Evolutionary conservation across 2,329 filamentous ascomycete genomes (phyloP), one percentile per base, ranked within the genome.

Genomic region (Talaromyces rugulosus): DNA sequence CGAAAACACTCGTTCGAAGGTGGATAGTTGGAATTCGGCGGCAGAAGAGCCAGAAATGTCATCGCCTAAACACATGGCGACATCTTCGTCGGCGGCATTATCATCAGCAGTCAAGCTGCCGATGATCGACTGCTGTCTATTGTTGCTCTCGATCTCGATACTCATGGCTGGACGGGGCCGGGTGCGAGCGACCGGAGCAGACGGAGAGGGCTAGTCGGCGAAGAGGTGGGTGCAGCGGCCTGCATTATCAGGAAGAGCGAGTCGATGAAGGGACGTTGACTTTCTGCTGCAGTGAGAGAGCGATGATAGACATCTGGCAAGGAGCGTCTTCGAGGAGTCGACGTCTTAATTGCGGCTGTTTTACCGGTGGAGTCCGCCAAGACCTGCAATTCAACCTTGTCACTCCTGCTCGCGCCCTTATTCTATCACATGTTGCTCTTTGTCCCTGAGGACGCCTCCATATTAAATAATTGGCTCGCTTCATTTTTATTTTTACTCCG

Each of bases 1-100:
- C 56, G 82, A 83, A 65, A 86, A 71, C 65, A 86, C 73, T 66
- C 79, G 73, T 71, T 87, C 84, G 69, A 87, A 84, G 23, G 71
- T 74, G 16, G 79, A 81, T 27, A 80, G 72, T 56, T 65, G 65
- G 28, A 52, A 52, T 42, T 56, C 61, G 31, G 57, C 55, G n/a
- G 57, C 50, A 42, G 50, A 52, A n/a, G 34, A 33, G 42, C 53
- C 42, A 31, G 31, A 31, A 33, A 16, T 59, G 55, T 56, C 56
- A 47, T 62, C 47, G 40, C 55, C 57, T 54, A 62, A 8, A 58
- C 71, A 69, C 6, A 73, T 63, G 65, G 66, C 63, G n/a, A 58
- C 47, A 16, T 56, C 34, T 52, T 47, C 55, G n/a, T 58, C 54
- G 5, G 34, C 54, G 5, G 34, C 6, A 28, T 53, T 33, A n/a